These are phyloP conservation scores for Prunella vulgaris DNA, from an alignment of 257 asterid genomes.

Conservation along the genomic window DNA sequence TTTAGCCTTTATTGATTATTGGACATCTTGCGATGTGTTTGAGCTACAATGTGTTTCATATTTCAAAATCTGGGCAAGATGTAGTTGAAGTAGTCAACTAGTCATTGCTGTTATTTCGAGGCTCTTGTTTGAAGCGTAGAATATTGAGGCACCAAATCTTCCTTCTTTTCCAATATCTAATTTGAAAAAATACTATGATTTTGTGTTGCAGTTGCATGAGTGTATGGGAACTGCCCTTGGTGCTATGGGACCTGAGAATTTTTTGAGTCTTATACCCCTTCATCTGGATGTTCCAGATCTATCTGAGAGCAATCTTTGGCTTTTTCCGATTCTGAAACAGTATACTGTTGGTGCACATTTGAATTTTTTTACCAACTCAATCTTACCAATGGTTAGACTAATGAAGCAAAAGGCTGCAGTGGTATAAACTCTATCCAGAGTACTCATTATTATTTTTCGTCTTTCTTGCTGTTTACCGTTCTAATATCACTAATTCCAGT, in stretches of 20 bases:
- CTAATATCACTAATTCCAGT: slow-evolving; percentile 39
- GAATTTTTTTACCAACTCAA: slow-evolving; percentile 56
- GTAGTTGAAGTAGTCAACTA: neutral
- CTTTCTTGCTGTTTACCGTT: slow-evolving; percentile 14
- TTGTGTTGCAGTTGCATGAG: slow-evolving; percentile 72
- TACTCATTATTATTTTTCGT: neutral
- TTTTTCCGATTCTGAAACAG: slow-evolving; percentile 85
- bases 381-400: slow-evolving; percentile 47
- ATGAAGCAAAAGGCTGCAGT: slow-evolving; percentile 61
- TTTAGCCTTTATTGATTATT: neutral
- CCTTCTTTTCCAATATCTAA: slow-evolving; percentile 5
- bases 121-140: neutral
- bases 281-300: slow-evolving; percentile 57
- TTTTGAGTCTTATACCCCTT: slow-evolving; percentile 67
- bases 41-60: neutral
- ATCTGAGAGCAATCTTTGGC: slow-evolving; percentile 85
- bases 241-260: slow-evolving; percentile 85
- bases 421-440: slow-evolving; percentile 41
- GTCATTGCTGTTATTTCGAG: neutral
- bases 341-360: slow-evolving; percentile 64
- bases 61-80: slow-evolving; percentile 4
- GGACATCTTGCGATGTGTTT: neutral
- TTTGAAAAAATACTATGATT: slow-evolving; percentile 7
- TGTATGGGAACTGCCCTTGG: slow-evolving; percentile 86
- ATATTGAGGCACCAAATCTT: neutral